Percentiles rank a stretch among this genome's conserved stretches.
phyloP scores from a whole-genome alignment of 495 filamentous ascomycete species.

The Echria macrotheca region DNA sequence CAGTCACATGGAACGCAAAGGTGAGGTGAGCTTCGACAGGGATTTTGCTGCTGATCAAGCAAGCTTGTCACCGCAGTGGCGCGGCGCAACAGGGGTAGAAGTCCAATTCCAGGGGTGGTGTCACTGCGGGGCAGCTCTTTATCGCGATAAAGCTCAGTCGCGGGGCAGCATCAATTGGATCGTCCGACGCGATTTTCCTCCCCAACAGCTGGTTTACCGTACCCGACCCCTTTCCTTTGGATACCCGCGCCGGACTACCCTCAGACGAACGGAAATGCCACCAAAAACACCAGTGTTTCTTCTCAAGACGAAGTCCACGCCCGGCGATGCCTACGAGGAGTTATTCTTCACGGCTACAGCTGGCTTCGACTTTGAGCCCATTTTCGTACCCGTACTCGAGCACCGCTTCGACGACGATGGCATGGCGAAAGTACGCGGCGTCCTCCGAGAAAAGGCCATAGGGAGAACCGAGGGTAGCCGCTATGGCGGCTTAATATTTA shows the following conservation, averaged over 20 bases:
- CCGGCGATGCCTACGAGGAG: constrained; percentile 73
- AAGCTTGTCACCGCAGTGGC: too few species aligned
- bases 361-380: constrained; percentile 49
- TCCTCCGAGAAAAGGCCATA: constrained; percentile 35
- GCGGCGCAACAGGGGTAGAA: too few species aligned
- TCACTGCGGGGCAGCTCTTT: constrained; percentile 2
- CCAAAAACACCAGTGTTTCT: constrained; percentile 59
- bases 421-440: constrained; percentile 30
- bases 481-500: constrained; percentile 88
- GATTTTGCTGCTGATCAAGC: too few species aligned
- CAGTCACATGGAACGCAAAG: too few species aligned
- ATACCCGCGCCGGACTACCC: too few species aligned
- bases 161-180: neutral
- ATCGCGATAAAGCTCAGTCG: constrained; percentile 15
- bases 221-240: too few species aligned
- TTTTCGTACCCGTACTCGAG: constrained; percentile 80
- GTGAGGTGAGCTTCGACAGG: neutral
- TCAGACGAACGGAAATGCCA: constrained; percentile 10
- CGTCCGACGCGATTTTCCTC: neutral
- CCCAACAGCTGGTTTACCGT: neutral
- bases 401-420: constrained; percentile 52
- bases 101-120: constrained; percentile 6
- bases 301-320: constrained; percentile 79
- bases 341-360: constrained; percentile 51
- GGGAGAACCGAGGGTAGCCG: constrained; percentile 23